Evolutionary conservation across 495 filamentous ascomycete species (phyloP), one percentile per base, ranked within the genome.

Genomic region (Aspergillus bridgeri): DNA sequence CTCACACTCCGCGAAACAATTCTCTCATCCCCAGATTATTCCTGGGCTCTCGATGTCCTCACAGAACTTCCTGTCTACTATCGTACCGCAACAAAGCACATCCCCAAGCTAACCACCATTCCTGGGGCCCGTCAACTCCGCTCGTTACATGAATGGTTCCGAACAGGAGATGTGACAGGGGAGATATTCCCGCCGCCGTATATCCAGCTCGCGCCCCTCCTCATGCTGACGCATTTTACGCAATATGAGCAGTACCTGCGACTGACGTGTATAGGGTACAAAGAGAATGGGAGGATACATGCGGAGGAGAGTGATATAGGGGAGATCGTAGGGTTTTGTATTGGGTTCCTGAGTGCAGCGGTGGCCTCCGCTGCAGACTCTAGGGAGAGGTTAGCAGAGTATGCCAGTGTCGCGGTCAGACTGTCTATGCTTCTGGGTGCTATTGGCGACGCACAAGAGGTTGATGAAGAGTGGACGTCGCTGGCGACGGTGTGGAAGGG

Each of bases 271-370:
- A n/a, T 22, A 1, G 52, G 45, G 19, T 50, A 44, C 46, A 11
- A 0, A 3, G 17, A 20, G 7, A 22, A 25, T 2, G 55, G 60
- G 13, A 29, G 11, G 2, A 21, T 53, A 0, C 29, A 17, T 49
- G 47, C 21, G 21, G 48, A 42, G 51, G 20, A 50, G n/a, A 57
- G 51, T 21, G 56, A 53, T 9, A 62, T 53, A n/a, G 53, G 60
- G 33, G 69, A 74, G 44, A 76, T 74, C 1, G 59, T 78, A 1
- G 78, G 78, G 11, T 72, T 80, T 43, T 82, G 77, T 52, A 72
- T 70, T 21, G 78, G 77, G 1, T 54, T 80, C n/a, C 56, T 80
- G 20, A 65, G 60, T 49, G 75, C 77, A 4, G 58, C 71, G 13
- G 75, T 72, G 19, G 71, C 77, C 3, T 61, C 73, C 21, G 58